phyloP scores from a whole-genome alignment of 257 asterid genomes.

The Salvia hispanica region DNA sequence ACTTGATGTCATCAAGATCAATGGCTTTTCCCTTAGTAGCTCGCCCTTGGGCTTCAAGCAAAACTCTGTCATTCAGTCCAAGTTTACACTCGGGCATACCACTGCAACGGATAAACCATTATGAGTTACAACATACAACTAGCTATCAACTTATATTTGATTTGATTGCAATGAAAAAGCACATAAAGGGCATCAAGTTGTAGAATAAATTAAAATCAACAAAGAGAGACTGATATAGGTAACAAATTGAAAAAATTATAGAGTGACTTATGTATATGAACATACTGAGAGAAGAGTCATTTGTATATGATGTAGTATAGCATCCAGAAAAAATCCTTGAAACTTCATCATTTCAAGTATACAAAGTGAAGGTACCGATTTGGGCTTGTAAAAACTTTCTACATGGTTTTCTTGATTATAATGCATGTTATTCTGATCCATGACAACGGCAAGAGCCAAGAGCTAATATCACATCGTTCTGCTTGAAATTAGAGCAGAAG shows the following conservation, averaged over 20 bases:
- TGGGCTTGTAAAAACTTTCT: neutral
- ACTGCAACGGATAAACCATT: slow-evolving; percentile 52
- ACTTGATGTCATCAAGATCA: slow-evolving; percentile 97
- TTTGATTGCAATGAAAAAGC: slow-evolving; percentile 9
- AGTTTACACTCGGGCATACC: slow-evolving; percentile 99
- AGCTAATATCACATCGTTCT: slow-evolving; percentile 9
- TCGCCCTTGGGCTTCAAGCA: slow-evolving; percentile 98
- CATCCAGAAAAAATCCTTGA: neutral
- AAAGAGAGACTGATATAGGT: neutral
- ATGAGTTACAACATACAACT: slow-evolving; percentile 8
- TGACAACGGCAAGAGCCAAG: slow-evolving; percentile 1
- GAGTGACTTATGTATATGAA: neutral
- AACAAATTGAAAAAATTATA: neutral
- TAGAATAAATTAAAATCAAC: slow-evolving; percentile 2
- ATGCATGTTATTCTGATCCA: slow-evolving; percentile 1
- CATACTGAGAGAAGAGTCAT: slow-evolving; percentile 10
- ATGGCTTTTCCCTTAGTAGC: slow-evolving; percentile 94
- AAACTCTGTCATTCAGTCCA: slow-evolving; percentile 94
- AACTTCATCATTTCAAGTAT: slow-evolving; percentile 1
- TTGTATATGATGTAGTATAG: slow-evolving; percentile 1
- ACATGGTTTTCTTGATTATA: neutral
- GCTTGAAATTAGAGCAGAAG: neutral
- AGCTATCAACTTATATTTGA: slow-evolving; percentile 15
- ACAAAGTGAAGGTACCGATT: neutral
- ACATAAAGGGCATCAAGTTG: neutral